Evolutionary conservation across 1,284 basidiomycete genomes (phyloP).

Genomic region (Trametes versicolor): DNA sequence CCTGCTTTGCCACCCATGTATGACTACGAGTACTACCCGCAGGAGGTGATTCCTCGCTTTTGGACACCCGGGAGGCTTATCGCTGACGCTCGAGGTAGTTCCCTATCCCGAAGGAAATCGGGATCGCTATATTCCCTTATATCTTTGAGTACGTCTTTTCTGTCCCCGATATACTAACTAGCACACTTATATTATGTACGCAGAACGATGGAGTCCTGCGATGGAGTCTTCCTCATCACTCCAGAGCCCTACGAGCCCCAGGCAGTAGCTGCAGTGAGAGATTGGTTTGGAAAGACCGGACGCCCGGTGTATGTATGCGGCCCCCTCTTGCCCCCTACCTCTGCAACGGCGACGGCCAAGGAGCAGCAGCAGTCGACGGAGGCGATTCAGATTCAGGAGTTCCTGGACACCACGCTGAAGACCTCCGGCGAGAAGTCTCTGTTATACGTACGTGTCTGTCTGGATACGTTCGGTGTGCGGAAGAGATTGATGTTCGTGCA

Average conservation of each 20-base stretch:
- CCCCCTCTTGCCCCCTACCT: constrained; percentile 27
- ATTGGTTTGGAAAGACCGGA: constrained; percentile 32
- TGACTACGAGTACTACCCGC: constrained; percentile 38
- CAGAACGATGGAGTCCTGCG: constrained; percentile 25
- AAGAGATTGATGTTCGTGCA: background rate
- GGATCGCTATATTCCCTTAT: constrained; percentile 14
- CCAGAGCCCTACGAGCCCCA: constrained; percentile 36
- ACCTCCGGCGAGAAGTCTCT: constrained; percentile 34
- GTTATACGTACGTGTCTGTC: constrained; percentile 35
- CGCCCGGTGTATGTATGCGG: constrained; percentile 29
- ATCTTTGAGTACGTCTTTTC: constrained; percentile 17
- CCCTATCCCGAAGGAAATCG: background rate
- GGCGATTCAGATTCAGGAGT: constrained; percentile 27
- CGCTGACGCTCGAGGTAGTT: background rate
- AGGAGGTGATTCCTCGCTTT: constrained; percentile 27
- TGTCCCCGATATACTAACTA: background rate
- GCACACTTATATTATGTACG: no score
- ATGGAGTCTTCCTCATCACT: constrained; percentile 33
- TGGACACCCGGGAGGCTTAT: no score
- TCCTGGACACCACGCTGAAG: constrained; percentile 32
- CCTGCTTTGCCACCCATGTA: constrained; percentile 39
- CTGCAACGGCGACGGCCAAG: constrained; percentile 9
- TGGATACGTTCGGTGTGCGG: background rate
- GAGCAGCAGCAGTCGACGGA: constrained; percentile 32
- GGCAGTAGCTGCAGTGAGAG: constrained; percentile 22